phyloP scores from a whole-genome alignment of 495 filamentous ascomycete species.

The Jackrogersella minutella region DNA sequence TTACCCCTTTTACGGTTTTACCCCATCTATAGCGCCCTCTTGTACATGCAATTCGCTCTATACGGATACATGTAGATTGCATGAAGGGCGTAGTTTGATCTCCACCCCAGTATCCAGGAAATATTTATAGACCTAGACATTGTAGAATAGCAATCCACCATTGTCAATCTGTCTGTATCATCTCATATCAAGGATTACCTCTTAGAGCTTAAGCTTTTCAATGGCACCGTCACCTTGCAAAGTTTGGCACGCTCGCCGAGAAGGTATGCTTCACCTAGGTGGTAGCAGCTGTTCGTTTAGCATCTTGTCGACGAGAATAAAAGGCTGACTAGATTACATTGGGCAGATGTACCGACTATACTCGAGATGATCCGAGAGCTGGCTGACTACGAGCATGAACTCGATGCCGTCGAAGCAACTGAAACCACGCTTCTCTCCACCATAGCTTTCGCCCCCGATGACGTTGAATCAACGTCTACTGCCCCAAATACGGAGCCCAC shows the following conservation, averaged over 20 bases:
- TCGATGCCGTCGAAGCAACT: constrained; percentile 80
- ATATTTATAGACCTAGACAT: constrained; percentile 5
- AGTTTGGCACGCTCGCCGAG: constrained; percentile 43
- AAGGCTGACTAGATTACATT: constrained; percentile 4
- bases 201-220: neutral
- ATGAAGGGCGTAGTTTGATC: constrained; percentile 17
- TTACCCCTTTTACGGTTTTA: constrained; percentile 7
- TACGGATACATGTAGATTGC: neutral
- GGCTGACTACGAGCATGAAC: constrained; percentile 83
- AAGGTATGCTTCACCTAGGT: constrained; percentile 37
- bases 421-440: constrained; percentile 73
- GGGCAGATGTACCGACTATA: constrained; percentile 73
- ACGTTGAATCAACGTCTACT: constrained; percentile 43
- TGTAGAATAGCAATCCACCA: neutral
- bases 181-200: neutral
- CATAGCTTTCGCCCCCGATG: constrained; percentile 73
- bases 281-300: neutral
- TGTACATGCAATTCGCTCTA: too few species aligned
- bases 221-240: constrained; percentile 38
- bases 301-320: neutral
- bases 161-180: neutral
- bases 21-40: constrained; percentile 2
- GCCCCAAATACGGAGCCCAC: constrained; percentile 54
- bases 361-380: constrained; percentile 86
- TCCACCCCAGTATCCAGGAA: too few species aligned